These are phyloP conservation scores for Drosera spatulata DNA, from an alignment of 179 eudicot genomes.

Conservation along the genomic window DNA sequence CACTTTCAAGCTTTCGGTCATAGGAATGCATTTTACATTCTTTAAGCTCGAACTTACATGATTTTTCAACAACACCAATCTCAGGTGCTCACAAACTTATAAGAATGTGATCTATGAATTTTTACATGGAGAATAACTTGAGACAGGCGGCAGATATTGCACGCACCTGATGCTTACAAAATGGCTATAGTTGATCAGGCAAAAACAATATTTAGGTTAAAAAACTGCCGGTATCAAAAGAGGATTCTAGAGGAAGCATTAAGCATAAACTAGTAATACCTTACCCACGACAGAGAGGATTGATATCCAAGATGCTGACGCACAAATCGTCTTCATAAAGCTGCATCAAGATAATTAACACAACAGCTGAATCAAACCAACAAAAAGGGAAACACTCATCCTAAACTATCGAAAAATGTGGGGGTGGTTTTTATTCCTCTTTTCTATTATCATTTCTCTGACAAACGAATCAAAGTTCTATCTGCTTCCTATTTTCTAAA, in stretches of 20 bases:
- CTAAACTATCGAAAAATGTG: not conserved
- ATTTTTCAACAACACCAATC: too few relatives aligned
- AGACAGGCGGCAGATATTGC: too few relatives aligned
- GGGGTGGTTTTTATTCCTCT: not conserved
- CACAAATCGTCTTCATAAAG: conserved; percentile 79
- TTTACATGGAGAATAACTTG: too few relatives aligned
- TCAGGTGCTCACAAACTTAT: too few relatives aligned
- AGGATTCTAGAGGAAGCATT: conserved; percentile 10
- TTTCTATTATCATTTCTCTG: not conserved
- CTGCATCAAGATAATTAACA: conserved; percentile 26
- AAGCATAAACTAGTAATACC: conserved; percentile 49
- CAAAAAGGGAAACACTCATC: not conserved
- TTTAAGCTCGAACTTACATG: too few relatives aligned
- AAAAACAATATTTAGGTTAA: not conserved
- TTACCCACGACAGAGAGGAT: conserved; percentile 94
- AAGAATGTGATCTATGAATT: too few relatives aligned
- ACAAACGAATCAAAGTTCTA: not conserved
- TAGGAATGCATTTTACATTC: too few relatives aligned
- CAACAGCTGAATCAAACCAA: not conserved
- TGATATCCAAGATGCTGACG: conserved; percentile 85
- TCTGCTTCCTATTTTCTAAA: too few relatives aligned
- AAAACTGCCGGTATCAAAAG: not conserved
- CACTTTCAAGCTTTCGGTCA: too few relatives aligned
- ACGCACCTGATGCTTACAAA: too few relatives aligned
- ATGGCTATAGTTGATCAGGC: too few relatives aligned